Evolutionary conservation across 73 alveolate species (phyloP), one percentile per base, ranked within the genome.

Genomic region (Breviolum minutum): DNA sequence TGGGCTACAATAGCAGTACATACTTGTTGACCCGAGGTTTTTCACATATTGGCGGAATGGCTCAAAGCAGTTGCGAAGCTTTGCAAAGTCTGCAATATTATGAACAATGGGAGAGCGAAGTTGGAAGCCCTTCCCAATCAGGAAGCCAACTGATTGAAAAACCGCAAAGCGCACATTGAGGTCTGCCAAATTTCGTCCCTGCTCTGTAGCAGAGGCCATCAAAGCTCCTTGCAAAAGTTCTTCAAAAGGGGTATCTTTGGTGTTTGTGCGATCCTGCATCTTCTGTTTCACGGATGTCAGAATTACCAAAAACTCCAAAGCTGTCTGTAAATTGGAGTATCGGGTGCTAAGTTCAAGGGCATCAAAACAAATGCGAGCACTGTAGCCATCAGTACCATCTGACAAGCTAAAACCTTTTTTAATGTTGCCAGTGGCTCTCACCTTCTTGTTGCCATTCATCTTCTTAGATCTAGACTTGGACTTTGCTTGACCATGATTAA

Each of bases 21-120:
- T 79, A 27, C 87, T 79, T 17, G 66, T 63, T 19, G 66, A 29
- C n/a, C 87, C 87, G 29, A 32, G 30, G 48, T 79, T 29, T 29
- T 32, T 79, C 8, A 27, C 63, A 79, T 79, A 79, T 26, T 79
- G 87, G 29, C 87, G 87, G 27, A 79, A 79, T 8, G 87, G 87
- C 20, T 79, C 87, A 63, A 79, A 79, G 66, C 10, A 10, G 16
- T 64, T 26, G n/a, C 87, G 87, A 9, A 79, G 66, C 87, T 79
- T 8, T 13, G 66, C 63, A 6, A 79, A 14, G 13, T 79, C 13
- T 64, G 30, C 87, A 29, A 79, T 26, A 64, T 64, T 79, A 29
- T 64, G 63, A 29, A 79, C 66, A 22, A 32, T 29, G 6, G 87
- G 87, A 32, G 66, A 32, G 30, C 85, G 60, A 6, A 76, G n/a